A percentile compares a stretch with the other conserved stretches of the same genome.
phyloP scores from a whole-genome alignment of 2,329 filamentous ascomycete species.

The Phoma sp. region DNA sequence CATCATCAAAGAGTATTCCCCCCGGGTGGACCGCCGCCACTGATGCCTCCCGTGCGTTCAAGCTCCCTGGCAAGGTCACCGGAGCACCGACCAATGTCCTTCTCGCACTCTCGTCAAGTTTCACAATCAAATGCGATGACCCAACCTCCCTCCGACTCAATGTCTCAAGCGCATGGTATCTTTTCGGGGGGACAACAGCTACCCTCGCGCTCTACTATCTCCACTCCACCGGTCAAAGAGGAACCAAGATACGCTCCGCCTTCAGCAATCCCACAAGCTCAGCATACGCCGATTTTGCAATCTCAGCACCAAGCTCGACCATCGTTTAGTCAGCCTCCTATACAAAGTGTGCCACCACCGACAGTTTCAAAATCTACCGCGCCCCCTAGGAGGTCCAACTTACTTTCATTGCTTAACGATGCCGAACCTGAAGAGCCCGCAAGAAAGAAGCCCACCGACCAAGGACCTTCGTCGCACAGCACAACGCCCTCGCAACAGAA shows the following conservation, averaged over 20 bases:
- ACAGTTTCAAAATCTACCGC: slow-evolving; percentile 35
- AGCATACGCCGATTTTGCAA: slow-evolving; percentile 29
- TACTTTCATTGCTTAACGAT: slow-evolving; percentile 50
- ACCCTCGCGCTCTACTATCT: slow-evolving; percentile 32
- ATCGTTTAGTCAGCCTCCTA: slow-evolving; percentile 29
- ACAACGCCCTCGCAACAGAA: slow-evolving; percentile 45
- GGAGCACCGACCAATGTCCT: slow-evolving; percentile 39
- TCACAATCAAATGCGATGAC: slow-evolving; percentile 34
- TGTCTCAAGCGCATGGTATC: slow-evolving; percentile 27
- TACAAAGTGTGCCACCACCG: slow-evolving; percentile 27
- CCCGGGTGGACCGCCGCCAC: slow-evolving; percentile 24
- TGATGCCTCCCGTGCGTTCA: slow-evolving; percentile 37
- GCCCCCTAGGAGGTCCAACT: slow-evolving; percentile 48
- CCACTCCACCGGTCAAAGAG: slow-evolving; percentile 46
- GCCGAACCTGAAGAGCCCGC: slow-evolving; percentile 47
- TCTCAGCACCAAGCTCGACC: slow-evolving; percentile 31
- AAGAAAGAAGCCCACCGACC: slow-evolving; percentile 44
- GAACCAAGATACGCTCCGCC: slow-evolving; percentile 40
- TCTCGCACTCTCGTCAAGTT: slow-evolving; percentile 38
- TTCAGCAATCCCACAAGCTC: slow-evolving; percentile 26
- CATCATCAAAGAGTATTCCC: slow-evolving; percentile 36
- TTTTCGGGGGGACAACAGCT: slow-evolving; percentile 31
- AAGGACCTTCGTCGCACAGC: slow-evolving; percentile 43
- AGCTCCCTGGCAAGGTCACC: slow-evolving; percentile 38
- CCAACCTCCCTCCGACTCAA: slow-evolving; percentile 31